A percentile compares a stretch with the other conserved stretches of the same genome.
Conservation (phyloP, 129 eudicot genomes). For the Artemisia annua region DNA sequence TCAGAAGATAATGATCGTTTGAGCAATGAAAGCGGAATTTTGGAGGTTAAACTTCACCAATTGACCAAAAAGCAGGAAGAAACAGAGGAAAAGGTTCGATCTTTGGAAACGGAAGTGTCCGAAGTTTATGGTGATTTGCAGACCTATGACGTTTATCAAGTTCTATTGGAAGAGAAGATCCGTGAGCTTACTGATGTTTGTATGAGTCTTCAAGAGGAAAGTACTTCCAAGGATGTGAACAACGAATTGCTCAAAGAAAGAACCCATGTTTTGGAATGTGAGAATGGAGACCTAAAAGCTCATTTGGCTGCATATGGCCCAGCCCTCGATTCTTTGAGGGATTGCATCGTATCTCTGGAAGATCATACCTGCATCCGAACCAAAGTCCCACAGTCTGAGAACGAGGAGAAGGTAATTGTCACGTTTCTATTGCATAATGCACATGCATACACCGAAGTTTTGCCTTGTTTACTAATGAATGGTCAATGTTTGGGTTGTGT, state of each 20-base stretch:
- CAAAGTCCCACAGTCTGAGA: constrained; percentile 39
- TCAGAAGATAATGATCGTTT: constrained; percentile 40
- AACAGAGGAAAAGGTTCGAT: constrained; percentile 37
- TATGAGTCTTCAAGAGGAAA: constrained; percentile 44
- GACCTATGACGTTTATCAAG: constrained; percentile 42
- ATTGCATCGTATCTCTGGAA: constrained; percentile 70
- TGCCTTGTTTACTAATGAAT: too few relatives aligned
- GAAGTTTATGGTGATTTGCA: constrained; percentile 53
- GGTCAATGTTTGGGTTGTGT: too few relatives aligned
- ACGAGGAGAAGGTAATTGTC: constrained; percentile 50
- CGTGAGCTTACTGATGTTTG: constrained; percentile 59
- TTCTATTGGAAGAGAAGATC: constrained; percentile 65
- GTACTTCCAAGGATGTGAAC: constrained; percentile 31
- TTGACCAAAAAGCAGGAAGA: constrained; percentile 43
- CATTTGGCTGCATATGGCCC: constrained; percentile 56
- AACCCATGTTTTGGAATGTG: constrained; percentile 44
- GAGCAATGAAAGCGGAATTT: constrained; percentile 38
- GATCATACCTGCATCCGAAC: constrained; percentile 35
- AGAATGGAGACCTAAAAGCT: constrained; percentile 59
- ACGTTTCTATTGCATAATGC: background rate
- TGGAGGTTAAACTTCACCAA: constrained; percentile 39
- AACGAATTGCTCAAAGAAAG: constrained; percentile 41
- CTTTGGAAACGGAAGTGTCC: constrained; percentile 53
- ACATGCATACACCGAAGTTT: background rate
- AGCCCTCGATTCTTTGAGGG: constrained; percentile 55